Conservation (phyloP, 75 land plant genomes). For the Selaginella tamariscina region DNA sequence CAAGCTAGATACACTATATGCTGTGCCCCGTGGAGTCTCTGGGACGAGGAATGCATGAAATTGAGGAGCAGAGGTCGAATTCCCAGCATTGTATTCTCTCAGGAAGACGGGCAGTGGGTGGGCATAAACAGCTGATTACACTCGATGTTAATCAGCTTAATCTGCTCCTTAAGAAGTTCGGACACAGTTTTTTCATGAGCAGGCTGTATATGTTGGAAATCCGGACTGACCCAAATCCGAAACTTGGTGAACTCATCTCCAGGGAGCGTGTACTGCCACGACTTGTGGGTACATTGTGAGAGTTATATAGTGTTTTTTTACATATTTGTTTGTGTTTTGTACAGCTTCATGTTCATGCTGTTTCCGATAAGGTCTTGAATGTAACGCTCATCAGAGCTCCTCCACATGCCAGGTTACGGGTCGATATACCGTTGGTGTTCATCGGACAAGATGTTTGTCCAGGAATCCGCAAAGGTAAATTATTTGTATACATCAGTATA, state of each 20-base stretch:
- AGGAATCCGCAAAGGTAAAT: constrained; percentile 68
- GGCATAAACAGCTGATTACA: constrained; percentile 71
- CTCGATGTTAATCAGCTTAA: constrained; percentile 56
- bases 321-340: neutral
- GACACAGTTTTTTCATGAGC: constrained; percentile 52
- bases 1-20: constrained; percentile 20
- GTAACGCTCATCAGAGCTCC: constrained; percentile 90
- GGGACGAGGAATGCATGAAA: constrained; percentile 41
- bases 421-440: constrained; percentile 73
- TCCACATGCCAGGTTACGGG: constrained; percentile 53
- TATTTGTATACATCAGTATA: neutral
- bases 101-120: constrained; percentile 77
- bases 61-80: constrained; percentile 56
- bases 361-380: constrained; percentile 65
- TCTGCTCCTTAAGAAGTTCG: constrained; percentile 50
- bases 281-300: constrained; percentile 35
- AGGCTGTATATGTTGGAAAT: constrained; percentile 68
- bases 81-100: constrained; percentile 74
- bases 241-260: constrained; percentile 45
- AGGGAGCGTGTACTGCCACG: constrained; percentile 78
- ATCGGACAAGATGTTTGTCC: constrained; percentile 85
- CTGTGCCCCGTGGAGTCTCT: constrained; percentile 43
- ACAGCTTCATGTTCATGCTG: constrained; percentile 47
- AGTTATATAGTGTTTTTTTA: neutral
- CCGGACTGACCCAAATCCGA: constrained; percentile 28